These are phyloP conservation scores for Liriodendron chinense DNA, from an alignment of 164 flowering plant genomes.

Conservation along the genomic window DNA sequence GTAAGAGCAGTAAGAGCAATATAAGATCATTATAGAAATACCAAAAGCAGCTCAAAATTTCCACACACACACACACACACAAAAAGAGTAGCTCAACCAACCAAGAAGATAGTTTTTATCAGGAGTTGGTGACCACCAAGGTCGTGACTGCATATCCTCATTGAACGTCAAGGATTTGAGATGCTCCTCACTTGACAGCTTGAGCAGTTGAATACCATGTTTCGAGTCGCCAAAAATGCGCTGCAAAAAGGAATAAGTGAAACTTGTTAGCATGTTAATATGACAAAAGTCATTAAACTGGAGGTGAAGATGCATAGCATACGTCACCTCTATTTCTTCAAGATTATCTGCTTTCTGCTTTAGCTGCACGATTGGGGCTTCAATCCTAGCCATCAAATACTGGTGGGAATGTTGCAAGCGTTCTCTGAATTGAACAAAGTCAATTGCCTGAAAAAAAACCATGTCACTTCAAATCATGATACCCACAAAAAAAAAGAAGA, in stretches of 20 bases:
- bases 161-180: slow-evolving; percentile 73
- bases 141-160: slow-evolving; percentile 77
- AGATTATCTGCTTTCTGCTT: slow-evolving; percentile 71
- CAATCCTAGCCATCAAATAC: slow-evolving; percentile 66
- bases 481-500: background rate
- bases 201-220: slow-evolving; percentile 51
- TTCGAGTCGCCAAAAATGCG: slow-evolving; percentile 49
- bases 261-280: background rate
- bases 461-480: slow-evolving; percentile 1
- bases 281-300: background rate
- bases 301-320: background rate
- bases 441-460: slow-evolving; percentile 55
- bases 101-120: slow-evolving; percentile 80
- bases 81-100: slow-evolving; percentile 26
- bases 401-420: slow-evolving; percentile 71
- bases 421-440: slow-evolving; percentile 88
- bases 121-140: slow-evolving; percentile 95
- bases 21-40: background rate
- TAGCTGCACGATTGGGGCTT: slow-evolving; percentile 62
- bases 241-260: slow-evolving; percentile 31
- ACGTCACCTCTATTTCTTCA: slow-evolving; percentile 71
- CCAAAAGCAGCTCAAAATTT: background rate
- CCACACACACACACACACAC: background rate
- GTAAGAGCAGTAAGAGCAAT: background rate
- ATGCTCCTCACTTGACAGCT: slow-evolving; percentile 58